These are phyloP conservation scores for Boletellus ananas DNA, from an alignment of 768 basidiomycete species.

Conservation along the genomic window DNA sequence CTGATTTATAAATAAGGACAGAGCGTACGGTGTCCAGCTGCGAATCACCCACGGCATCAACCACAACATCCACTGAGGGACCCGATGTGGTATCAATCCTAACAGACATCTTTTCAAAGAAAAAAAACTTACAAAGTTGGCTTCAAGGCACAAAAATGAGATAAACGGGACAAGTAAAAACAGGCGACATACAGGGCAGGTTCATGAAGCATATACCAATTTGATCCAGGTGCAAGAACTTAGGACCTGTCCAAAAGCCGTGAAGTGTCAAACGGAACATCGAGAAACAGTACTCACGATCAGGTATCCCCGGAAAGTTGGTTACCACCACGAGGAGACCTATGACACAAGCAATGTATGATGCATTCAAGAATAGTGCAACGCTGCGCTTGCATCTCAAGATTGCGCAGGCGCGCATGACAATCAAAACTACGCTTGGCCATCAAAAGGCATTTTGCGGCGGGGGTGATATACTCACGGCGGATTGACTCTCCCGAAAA, in stretches of 20 bases:
- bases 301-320: not conserved
- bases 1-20: slow-evolving; percentile 4
- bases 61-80: slow-evolving; percentile 2
- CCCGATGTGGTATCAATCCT: not conserved
- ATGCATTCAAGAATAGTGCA: not conserved
- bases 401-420: slow-evolving; percentile 24
- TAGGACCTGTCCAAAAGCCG: not conserved
- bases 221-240: slow-evolving; percentile 8
- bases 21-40: not conserved
- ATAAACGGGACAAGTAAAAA: not conserved
- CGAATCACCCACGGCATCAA: slow-evolving; percentile 9
- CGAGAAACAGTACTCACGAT: not conserved
- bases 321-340: not conserved
- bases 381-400: slow-evolving; percentile 9
- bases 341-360: slow-evolving; percentile 13
- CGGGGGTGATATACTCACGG: slow-evolving; percentile 1
- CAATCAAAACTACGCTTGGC: slow-evolving; percentile 17
- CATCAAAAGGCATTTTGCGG: not conserved
- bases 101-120: not conserved
- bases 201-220: slow-evolving; percentile 11
- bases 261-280: not conserved
- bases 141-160: slow-evolving; percentile 2
- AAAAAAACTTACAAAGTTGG: slow-evolving; percentile 5
- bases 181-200: slow-evolving; percentile 7
- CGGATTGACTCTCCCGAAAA: slow-evolving; percentile 11